Base-by-base conservation (phyloP, 805 yeast species). In the Ogataea henricii region DNA sequence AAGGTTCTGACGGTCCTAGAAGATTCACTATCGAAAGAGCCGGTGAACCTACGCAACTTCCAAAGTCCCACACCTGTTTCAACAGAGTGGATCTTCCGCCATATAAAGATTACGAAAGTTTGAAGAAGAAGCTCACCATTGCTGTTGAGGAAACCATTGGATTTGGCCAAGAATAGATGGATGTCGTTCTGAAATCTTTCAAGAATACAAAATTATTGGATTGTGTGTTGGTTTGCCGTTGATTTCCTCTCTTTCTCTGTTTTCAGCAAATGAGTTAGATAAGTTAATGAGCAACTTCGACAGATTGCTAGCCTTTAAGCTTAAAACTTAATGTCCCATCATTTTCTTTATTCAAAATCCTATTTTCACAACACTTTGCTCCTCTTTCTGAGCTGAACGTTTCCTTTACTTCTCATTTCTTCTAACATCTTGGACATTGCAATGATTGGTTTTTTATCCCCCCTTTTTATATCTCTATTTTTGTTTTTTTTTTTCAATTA, bases 131-230 rank as follows among this genome's bases (percentile, higher is more conserved):
- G 69, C 78, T 94, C 61, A 86, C 96, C 29, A 77, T 92, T 67
- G 99, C 99, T 25, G 98, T 94, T 33, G 99, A 94, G 69, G 98
- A 94, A 72, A 94, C 99, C 13, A 94, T 94, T 66, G 99, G 99
- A 41, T 94, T 94, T 66, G 99, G 99, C 50, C 98, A 94, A 73
- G 99, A 94, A 76, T 92, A 73, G 33, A 32, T 13, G 17, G 39
- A 26, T 3, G 4, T 17, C 9, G 25, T 18, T 26, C 12, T 6
- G 27, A 9, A 18, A 36, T 36, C 13, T 36, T 21, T 17, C 6
- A 43, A 4, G 18, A 18, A 38, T 14, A 23, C 29, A 22, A 8
- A 29, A 29, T 8, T 40, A 14, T 40, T 9, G 4, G 14, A 16
- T 9, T 8, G 26, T 9, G 23, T 17, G 42, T 13, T 30, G 13